A percentile compares a stretch with the other conserved stretches of the same genome.
Conservation (phyloP, 768 basidiomycete species). For the Pluteus cervinus region DNA sequence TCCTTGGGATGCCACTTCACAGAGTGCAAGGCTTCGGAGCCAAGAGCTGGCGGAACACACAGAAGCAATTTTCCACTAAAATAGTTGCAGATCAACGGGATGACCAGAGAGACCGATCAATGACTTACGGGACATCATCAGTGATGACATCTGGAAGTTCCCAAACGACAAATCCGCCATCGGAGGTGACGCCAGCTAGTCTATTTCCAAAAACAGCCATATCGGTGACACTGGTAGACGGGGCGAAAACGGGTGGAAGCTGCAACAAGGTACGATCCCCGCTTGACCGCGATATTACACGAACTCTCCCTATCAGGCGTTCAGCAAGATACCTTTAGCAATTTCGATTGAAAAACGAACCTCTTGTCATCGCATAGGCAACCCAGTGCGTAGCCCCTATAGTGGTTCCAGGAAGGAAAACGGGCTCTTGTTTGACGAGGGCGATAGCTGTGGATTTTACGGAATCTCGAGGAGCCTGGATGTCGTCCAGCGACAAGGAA, state of each 20-base stretch:
- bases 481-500: conserved; percentile 62
- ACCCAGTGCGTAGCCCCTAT: conserved; percentile 92
- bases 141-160: conserved; percentile 78
- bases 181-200: conserved; percentile 80
- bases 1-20: conserved; percentile 91
- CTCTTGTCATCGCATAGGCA: conserved; percentile 88
- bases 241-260: conserved; percentile 56
- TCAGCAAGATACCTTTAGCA: conserved; percentile 1
- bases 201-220: conserved; percentile 84
- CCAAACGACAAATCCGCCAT: conserved; percentile 89
- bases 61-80: conserved; percentile 60
- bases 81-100: conserved; percentile 6
- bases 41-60: conserved; percentile 58
- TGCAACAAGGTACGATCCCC: conserved; percentile 85
- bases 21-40: conserved; percentile 62
- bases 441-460: conserved; percentile 91
- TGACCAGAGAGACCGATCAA: conserved; percentile 2
- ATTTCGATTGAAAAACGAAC: conserved; percentile 21
- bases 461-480: conserved; percentile 68
- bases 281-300: conserved; percentile 83
- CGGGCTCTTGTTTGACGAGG: conserved; percentile 78
- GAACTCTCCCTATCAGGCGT: conserved; percentile 75
- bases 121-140: conserved; percentile 78
- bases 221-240: conserved; percentile 63
- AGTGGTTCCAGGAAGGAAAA: conserved; percentile 80